Percentiles rank a stretch among this genome's conserved stretches.
phyloP scores from a whole-genome alignment of 495 filamentous ascomycete genomes.

The Penicillium odoratum region DNA sequence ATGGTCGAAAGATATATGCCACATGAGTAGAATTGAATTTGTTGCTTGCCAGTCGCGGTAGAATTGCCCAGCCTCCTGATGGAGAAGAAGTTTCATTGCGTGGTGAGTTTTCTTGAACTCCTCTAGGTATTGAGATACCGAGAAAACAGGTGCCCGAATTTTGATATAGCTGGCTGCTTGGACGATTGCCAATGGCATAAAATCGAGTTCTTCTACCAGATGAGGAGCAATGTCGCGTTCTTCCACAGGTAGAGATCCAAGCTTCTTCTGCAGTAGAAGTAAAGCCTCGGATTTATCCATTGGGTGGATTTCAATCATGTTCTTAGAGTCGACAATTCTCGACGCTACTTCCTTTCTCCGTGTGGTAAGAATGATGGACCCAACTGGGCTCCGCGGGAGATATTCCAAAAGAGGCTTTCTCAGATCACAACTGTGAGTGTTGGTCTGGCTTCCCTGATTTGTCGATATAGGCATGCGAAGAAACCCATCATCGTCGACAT shows the following conservation, averaged over 20 bases:
- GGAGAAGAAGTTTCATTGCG: background rate
- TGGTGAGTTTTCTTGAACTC: background rate
- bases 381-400: background rate
- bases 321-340: background rate
- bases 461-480: no score
- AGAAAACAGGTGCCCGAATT: background rate
- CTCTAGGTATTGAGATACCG: background rate
- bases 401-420: no score
- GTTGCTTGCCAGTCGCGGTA: constrained; percentile 18
- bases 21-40: constrained; percentile 28
- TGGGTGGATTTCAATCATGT: background rate
- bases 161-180: background rate
- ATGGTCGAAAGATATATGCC: constrained; percentile 34
- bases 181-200: background rate
- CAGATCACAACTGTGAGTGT: no score
- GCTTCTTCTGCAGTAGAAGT: constrained; percentile 1
- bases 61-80: constrained; percentile 4
- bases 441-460: no score
- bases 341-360: background rate
- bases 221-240: no score
- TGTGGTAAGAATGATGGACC: constrained; percentile 27
- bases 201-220: background rate
- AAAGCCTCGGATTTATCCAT: background rate
- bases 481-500: no score
- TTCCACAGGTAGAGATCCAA: no score